These are phyloP conservation scores for Calonectria pseudoreteaudii DNA, from an alignment of 2,329 filamentous ascomycete genomes.

Conservation along the genomic window DNA sequence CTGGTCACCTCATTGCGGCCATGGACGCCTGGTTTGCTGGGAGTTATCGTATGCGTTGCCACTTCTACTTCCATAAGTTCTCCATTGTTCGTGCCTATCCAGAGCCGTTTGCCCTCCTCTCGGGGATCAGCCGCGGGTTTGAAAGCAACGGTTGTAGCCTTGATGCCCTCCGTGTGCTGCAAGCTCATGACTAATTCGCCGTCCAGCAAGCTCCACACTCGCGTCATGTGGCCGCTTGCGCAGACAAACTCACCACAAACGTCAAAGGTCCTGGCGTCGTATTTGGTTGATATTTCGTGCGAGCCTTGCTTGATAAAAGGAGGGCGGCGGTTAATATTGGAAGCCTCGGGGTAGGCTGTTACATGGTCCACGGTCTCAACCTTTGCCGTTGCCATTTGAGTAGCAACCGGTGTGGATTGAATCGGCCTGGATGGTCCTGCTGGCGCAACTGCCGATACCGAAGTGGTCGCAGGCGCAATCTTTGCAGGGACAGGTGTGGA, in stretches of 20 bases:
- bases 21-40: conserved; percentile 78
- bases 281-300: conserved; percentile 84
- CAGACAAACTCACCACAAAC: conserved; percentile 90
- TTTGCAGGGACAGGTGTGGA: conserved; percentile 31
- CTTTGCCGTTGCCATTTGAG: conserved; percentile 40
- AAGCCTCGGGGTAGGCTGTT: conserved; percentile 84
- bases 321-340: conserved; percentile 85
- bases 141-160: conserved; percentile 84
- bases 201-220: conserved; percentile 87
- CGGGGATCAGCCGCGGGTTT: conserved; percentile 83
- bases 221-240: conserved; percentile 86
- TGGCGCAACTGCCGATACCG: conserved; percentile 35
- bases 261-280: conserved; percentile 88
- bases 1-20: conserved; percentile 82
- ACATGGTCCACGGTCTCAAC: conserved; percentile 61
- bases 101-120: conserved; percentile 84
- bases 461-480: conserved; percentile 50
- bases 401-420: conserved; percentile 22
- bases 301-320: conserved; percentile 79
- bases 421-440: conserved; percentile 10
- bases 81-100: conserved; percentile 90
- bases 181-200: conserved; percentile 86
- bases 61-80: conserved; percentile 93
- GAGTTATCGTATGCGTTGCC: conserved; percentile 75
- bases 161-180: conserved; percentile 86